phyloP scores from a whole-genome alignment of 345 rosid species.

The Ceriops zippeliana region DNA sequence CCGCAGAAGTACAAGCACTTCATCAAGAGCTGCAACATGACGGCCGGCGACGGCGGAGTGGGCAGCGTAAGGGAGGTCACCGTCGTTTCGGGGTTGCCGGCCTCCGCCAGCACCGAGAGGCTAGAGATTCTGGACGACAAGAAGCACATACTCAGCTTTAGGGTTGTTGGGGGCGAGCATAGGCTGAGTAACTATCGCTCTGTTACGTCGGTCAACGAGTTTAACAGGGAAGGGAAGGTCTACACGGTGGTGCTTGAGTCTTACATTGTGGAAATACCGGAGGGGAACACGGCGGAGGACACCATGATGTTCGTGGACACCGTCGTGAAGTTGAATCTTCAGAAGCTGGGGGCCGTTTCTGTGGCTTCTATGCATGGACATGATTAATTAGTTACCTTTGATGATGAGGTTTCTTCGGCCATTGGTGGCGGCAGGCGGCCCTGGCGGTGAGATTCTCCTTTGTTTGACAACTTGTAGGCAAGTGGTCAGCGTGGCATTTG shows the following conservation, averaged over 20 bases:
- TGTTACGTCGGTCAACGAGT: conserved; percentile 76
- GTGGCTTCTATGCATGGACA: conserved; percentile 46
- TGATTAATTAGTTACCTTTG: conserved; percentile 20
- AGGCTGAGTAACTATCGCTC: conserved; percentile 68
- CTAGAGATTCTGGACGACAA: conserved; percentile 73
- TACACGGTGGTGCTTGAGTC: conserved; percentile 77
- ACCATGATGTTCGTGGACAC: conserved; percentile 87
- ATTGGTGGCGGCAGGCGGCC: not conserved
- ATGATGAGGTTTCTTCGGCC: not conserved
- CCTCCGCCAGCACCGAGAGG: conserved; percentile 76
- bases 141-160: conserved; percentile 63
- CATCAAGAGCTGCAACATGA: conserved; percentile 61
- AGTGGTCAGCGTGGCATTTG: not conserved
- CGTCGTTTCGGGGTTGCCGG: conserved; percentile 76
- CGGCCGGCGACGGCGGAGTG: conserved; percentile 44
- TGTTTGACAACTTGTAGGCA: not conserved
- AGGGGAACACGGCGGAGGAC: conserved; percentile 69
- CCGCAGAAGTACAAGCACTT: conserved; percentile 86
- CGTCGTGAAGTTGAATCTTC: conserved; percentile 82
- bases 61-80: conserved; percentile 78
- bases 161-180: conserved; percentile 83
- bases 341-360: conserved; percentile 68
- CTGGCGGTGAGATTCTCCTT: not conserved
- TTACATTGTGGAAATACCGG: conserved; percentile 75
- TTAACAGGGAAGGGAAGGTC: conserved; percentile 30